These are phyloP conservation scores for Melampsora abietis-canadensis DNA, from an alignment of 1,284 basidiomycete genomes.

Conservation along the genomic window DNA sequence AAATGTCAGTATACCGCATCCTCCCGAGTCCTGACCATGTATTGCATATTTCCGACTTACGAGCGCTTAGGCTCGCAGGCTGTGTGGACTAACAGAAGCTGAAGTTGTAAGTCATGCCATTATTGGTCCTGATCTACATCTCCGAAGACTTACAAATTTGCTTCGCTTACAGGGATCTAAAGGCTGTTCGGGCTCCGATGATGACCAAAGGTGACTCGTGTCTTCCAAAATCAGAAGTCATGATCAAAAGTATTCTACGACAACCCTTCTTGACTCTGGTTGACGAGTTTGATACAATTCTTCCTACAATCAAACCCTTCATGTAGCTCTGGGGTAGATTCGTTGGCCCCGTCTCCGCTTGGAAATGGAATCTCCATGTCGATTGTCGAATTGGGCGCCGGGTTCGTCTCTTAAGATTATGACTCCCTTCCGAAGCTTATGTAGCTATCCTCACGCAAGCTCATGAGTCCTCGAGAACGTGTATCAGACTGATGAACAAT, in stretches of 20 bases:
- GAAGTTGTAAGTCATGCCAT: background rate
- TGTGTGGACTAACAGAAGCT: constrained; percentile 7
- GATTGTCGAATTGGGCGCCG: constrained; percentile 35
- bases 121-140: background rate
- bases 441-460: no score
- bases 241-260: no score
- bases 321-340: no score
- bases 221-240: no score
- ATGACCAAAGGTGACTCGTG: background rate
- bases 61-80: background rate
- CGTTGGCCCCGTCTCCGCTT: background rate
- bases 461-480: no score
- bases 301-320: no score
- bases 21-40: no score
- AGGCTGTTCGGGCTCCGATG: background rate
- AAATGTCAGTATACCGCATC: background rate
- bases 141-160: background rate
- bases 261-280: no score
- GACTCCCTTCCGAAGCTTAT: background rate
- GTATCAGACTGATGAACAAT: no score
- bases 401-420: constrained; percentile 5
- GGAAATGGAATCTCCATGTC: constrained; percentile 8
- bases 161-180: background rate
- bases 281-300: no score
- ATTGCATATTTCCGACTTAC: background rate